Base-by-base conservation (phyloP, 176 grass and related monocot genomes). In the Miscanthus lutarioriparius region DNA sequence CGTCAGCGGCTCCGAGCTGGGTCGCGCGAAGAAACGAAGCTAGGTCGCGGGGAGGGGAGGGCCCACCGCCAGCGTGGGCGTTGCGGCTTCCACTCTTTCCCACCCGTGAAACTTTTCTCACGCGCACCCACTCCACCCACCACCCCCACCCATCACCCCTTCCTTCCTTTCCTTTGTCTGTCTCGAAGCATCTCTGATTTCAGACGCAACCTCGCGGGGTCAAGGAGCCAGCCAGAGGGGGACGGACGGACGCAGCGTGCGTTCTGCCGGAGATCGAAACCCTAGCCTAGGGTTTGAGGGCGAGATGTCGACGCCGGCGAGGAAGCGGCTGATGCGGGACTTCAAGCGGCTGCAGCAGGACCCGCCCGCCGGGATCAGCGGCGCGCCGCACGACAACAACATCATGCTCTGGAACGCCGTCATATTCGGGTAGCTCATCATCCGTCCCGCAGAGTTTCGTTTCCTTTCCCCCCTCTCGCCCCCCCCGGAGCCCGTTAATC, bases 371-470 rank as follows among this genome's bases (percentile, higher is more conserved):
- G 96, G 96, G 54, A 93, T 98, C 89, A 98, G 93, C 77, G 96
- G 91, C 77, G 93, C 93, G 67, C 96, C 96, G 25, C 91, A 95
- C 54, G 96, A 98, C 70, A 98, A 93, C 89, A 95, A 98, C 85
- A 98, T 98, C 83, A 98, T 93, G 93, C 91, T 95, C 5, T 98
- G 96, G 96, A 98, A 98, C 89, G 96, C 96, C 67, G 93, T 98
- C 75, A 98, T 98, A 75, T 98, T 98, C 72, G 93, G 96, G 95
- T 97, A 25, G 17, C 27, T 44, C 10, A 16, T 44, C 10, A 16
- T 39, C 37, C 35, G 6, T 40, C 45, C 33, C 70, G 6, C 70
- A 10, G 53, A 58, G 53, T n/a, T 45, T 54, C 5, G 47, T 7
- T 23, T 11, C 51, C 7, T 32, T 16, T 11, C 19, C 6, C 20